Evolutionary conservation across 2,329 filamentous ascomycete genomes (phyloP).

Genomic region (Pyricularia pennisetigena): DNA sequence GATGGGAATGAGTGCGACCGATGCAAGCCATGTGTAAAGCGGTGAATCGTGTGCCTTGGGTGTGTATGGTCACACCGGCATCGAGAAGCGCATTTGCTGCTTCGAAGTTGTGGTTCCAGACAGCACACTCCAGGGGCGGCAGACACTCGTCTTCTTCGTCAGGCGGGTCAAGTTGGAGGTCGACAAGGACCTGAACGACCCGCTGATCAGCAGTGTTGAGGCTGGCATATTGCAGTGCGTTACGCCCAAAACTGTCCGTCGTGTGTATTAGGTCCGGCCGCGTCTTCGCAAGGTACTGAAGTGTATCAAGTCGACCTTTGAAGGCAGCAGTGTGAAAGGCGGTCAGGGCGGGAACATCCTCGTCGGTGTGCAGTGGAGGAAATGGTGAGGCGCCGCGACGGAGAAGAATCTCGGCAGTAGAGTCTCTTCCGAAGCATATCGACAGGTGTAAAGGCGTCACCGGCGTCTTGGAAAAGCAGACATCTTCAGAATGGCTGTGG

Average conservation of each 20-base stretch:
- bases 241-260: neutral
- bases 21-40: conserved; percentile 1
- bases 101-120: neutral
- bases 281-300: neutral
- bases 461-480: neutral
- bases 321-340: conserved; percentile 2
- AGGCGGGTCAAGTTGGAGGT: neutral
- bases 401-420: conserved; percentile 3
- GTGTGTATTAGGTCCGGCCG: neutral
- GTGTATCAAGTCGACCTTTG: neutral
- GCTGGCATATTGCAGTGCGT: conserved; percentile 1
- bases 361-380: neutral
- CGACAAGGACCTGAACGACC: neutral
- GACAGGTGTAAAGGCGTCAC: neutral
- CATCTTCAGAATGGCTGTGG: neutral
- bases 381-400: neutral
- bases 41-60: neutral
- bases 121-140: neutral
- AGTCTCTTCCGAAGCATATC: neutral
- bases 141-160: neutral
- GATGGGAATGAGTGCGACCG: neutral
- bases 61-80: neutral
- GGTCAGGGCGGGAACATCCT: neutral
- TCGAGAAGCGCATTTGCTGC: conserved; percentile 1
- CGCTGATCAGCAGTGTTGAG: neutral